Evolutionary conservation across 306 rosid genomes (phyloP).

Genomic region (Senna siamea): DNA sequence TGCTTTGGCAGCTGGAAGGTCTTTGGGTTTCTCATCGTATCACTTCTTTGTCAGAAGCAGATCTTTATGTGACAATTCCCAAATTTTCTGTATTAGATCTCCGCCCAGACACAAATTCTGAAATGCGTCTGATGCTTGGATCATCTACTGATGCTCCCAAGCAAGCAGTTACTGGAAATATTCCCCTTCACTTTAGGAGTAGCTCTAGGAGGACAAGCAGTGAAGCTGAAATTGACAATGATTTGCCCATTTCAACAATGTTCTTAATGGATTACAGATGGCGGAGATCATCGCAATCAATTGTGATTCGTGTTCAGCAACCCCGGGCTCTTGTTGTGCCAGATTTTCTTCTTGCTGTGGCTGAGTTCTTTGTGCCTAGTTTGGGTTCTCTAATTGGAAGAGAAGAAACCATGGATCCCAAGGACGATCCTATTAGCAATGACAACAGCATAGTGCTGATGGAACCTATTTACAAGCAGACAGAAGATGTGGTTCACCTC

Average conservation of each 20-base stretch:
- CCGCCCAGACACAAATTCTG: slow-evolving; percentile 87
- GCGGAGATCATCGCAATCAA: slow-evolving; percentile 76
- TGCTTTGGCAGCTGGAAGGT: slow-evolving; percentile 80
- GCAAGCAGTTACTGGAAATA: slow-evolving; percentile 64
- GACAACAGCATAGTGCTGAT: slow-evolving; percentile 62
- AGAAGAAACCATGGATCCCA: slow-evolving; percentile 86
- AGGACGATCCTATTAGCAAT: slow-evolving; percentile 78
- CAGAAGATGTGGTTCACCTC: slow-evolving; percentile 80
- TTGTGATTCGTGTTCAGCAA: slow-evolving; percentile 91
- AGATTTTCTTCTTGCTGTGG: slow-evolving; percentile 93
- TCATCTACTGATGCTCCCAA: slow-evolving; percentile 78
- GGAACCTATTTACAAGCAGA: slow-evolving; percentile 75
- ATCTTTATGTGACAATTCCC: slow-evolving; percentile 88
- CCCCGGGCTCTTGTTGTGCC: slow-evolving; percentile 96
- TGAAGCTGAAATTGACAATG: slow-evolving; percentile 52
- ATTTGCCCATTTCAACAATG: slow-evolving; percentile 81
- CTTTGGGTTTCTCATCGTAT: slow-evolving; percentile 94
- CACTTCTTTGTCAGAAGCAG: slow-evolving; percentile 89
- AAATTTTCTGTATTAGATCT: slow-evolving; percentile 81
- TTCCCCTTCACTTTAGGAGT: slow-evolving; percentile 54
- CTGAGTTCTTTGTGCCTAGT: slow-evolving; percentile 93
- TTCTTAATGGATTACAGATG: slow-evolving; percentile 93
- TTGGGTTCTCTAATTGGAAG: slow-evolving; percentile 88
- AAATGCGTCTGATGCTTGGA: slow-evolving; percentile 99
- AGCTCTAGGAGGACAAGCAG: slow-evolving; percentile 54